Conservation (phyloP, 257 asterid genomes). For the Gardenia jasminoides region DNA sequence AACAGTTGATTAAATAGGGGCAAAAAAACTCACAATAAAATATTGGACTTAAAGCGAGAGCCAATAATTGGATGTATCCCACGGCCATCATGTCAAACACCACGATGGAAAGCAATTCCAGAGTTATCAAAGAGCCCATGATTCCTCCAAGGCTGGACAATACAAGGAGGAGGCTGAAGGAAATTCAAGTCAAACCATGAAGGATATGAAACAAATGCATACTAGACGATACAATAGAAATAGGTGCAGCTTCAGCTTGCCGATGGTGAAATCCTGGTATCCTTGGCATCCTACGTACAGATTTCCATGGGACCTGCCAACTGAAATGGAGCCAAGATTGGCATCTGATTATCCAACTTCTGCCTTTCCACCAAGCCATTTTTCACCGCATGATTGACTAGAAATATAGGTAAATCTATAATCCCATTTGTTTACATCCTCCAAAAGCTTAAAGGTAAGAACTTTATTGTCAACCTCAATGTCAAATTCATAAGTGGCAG, state of each 20-base stretch:
- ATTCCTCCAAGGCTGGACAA: conserved; percentile 28
- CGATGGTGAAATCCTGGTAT: conserved; percentile 85
- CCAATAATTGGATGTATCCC: conserved; percentile 80
- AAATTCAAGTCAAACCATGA: not conserved
- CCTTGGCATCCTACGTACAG: conserved; percentile 94
- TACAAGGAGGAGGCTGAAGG: conserved; percentile 14
- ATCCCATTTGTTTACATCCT: conserved; percentile 93
- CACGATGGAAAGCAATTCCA: conserved; percentile 57
- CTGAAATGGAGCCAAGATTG: conserved; percentile 88
- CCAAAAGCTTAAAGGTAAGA: conserved; percentile 81
- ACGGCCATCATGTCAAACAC: conserved; percentile 89
- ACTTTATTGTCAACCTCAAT: conserved; percentile 81
- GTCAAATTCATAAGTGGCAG: conserved; percentile 89
- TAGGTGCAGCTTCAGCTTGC: conserved; percentile 45
- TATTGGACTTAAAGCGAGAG: conserved; percentile 81
- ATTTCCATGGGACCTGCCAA: conserved; percentile 98
- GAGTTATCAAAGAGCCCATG: conserved; percentile 31
- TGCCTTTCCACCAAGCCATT: conserved; percentile 55
- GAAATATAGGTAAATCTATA: conserved; percentile 89
- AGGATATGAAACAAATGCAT: not conserved
- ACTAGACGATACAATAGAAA: not conserved
- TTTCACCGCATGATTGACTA: conserved; percentile 37
- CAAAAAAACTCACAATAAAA: too few species aligned
- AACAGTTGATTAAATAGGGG: too few species aligned
- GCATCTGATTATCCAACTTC: conserved; percentile 48